Percentiles rank a stretch among this genome's conserved stretches.
Evolutionary conservation across 106 monocot genomes (phyloP).

Genomic region (Hemerocallis citrina): DNA sequence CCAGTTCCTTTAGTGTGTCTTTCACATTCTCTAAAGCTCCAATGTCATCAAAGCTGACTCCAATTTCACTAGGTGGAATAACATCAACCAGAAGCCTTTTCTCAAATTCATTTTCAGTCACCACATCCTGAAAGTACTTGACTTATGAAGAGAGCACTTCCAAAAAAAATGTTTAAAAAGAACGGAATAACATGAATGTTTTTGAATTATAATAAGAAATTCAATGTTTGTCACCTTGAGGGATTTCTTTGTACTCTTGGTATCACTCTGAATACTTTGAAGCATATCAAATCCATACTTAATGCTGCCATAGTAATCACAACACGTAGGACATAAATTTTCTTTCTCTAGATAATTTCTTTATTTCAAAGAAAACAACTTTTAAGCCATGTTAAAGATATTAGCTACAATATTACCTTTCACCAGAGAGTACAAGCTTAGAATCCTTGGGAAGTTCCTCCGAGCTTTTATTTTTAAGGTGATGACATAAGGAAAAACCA

Average conservation of each 20-base stretch:
- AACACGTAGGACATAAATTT: background rate
- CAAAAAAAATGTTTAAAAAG: background rate
- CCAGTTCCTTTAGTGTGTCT: slow-evolving; percentile 93
- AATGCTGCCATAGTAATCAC: slow-evolving; percentile 34
- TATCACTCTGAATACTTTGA: slow-evolving; percentile 46
- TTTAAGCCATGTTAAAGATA: background rate
- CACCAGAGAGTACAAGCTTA: slow-evolving; percentile 53
- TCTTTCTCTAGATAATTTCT: too few relatives aligned
- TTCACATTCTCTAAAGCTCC: slow-evolving; percentile 96
- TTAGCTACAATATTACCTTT: slow-evolving; percentile 34
- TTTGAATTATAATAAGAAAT: background rate
- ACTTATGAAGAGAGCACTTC: background rate
- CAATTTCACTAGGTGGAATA: slow-evolving; percentile 90
- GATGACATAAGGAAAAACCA: slow-evolving; percentile 63
- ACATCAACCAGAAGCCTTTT: slow-evolving; percentile 92
- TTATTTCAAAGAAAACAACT: background rate
- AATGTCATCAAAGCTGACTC: slow-evolving; percentile 96
- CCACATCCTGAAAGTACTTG: slow-evolving; percentile 61
- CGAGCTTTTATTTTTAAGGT: slow-evolving; percentile 29
- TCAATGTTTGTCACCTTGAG: slow-evolving; percentile 40
- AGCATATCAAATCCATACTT: slow-evolving; percentile 47
- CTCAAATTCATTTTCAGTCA: slow-evolving; percentile 98
- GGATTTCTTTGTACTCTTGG: slow-evolving; percentile 67
- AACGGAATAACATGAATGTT: background rate
- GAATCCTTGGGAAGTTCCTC: slow-evolving; percentile 27